These are phyloP conservation scores for Xerocomellus intermedius DNA, from an alignment of 768 basidiomycete species.

Conservation along the genomic window DNA sequence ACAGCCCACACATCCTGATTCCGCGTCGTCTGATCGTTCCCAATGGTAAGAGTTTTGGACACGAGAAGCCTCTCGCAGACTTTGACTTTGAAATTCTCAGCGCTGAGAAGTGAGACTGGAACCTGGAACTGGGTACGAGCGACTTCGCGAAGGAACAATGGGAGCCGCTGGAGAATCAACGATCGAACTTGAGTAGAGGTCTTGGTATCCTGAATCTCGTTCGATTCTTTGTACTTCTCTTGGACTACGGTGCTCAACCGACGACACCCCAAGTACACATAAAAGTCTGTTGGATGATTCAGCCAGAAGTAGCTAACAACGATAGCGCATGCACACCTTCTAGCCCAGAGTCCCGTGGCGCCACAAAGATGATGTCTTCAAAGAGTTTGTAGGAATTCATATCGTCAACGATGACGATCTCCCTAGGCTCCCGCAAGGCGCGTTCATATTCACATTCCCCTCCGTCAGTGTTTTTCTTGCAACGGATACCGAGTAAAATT, in stretches of 20 bases:
- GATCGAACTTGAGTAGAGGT: conserved; percentile 47
- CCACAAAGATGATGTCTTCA: conserved; percentile 64
- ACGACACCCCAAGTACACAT: conserved; percentile 65
- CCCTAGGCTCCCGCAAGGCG: conserved; percentile 51
- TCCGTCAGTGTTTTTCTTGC: conserved; percentile 34
- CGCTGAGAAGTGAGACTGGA: conserved; percentile 53
- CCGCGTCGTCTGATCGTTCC: conserved; percentile 43
- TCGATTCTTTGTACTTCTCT: conserved; percentile 64
- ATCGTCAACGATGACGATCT: conserved; percentile 83
- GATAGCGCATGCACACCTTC: conserved; percentile 51
- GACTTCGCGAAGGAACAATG: conserved; percentile 62
- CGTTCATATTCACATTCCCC: no score
- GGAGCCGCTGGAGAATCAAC: conserved; percentile 77
- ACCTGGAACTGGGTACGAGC: conserved; percentile 56
- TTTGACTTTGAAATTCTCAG: conserved; percentile 63
- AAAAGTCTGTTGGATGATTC: conserved; percentile 51
- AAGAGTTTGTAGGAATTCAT: conserved; percentile 73
- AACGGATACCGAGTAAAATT: conserved; percentile 69
- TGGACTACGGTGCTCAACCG: conserved; percentile 35
- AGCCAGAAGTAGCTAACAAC: neutral
- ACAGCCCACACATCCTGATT: conserved; percentile 69
- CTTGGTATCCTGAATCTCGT: conserved; percentile 46
- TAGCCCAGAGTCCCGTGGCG: conserved; percentile 78
- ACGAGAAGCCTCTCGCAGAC: conserved; percentile 60
- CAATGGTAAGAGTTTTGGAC: conserved; percentile 55